A percentile compares a stretch with the other conserved stretches of the same genome.
Conservation (phyloP, 805 yeast species). For the Hanseniaspora lindneri region DNA sequence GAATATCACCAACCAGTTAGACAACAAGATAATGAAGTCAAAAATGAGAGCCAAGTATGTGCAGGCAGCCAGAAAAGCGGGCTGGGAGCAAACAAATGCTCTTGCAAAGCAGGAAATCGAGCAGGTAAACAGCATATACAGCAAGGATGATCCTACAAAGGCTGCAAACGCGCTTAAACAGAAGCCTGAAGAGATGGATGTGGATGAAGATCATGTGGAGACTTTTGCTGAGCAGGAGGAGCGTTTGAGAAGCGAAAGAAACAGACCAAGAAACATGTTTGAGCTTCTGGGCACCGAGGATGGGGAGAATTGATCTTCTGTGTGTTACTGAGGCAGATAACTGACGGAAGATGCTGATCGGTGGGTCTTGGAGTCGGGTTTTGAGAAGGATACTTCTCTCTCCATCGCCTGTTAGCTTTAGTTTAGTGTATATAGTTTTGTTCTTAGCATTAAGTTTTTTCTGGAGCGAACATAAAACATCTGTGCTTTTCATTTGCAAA, state of each 20-base stretch:
- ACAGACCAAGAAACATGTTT: slow-evolving; percentile 8
- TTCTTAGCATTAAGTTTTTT: too few relatives aligned
- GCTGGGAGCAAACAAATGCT: slow-evolving; percentile 60
- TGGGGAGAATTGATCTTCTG: too few relatives aligned
- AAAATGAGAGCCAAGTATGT: slow-evolving; percentile 52
- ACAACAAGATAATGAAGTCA: slow-evolving; percentile 53
- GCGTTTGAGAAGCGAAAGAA: slow-evolving; percentile 3
- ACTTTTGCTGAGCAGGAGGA: slow-evolving; percentile 16
- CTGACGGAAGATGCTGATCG: too few relatives aligned
- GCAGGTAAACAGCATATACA: slow-evolving; percentile 14
- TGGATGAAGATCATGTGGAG: slow-evolving; percentile 8
- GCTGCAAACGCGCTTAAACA: slow-evolving; percentile 23
- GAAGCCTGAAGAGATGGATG: slow-evolving; percentile 15
- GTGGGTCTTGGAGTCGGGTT: too few relatives aligned
- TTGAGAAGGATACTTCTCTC: too few relatives aligned
- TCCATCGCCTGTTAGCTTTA: too few relatives aligned
- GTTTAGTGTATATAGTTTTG: too few relatives aligned
- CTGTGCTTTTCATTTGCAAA: too few relatives aligned
- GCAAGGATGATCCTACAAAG: slow-evolving; percentile 20
- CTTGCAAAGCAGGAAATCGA: slow-evolving; percentile 30
- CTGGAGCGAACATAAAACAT: too few relatives aligned
- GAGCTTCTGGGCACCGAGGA: slow-evolving; percentile 3
- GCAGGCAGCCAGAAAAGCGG: slow-evolving; percentile 51
- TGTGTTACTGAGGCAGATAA: too few relatives aligned
- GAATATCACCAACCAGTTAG: slow-evolving; percentile 42